Base-by-base conservation (phyloP, 2,329 filamentous ascomycete species). In the Penicillium sclerotiorum region DNA sequence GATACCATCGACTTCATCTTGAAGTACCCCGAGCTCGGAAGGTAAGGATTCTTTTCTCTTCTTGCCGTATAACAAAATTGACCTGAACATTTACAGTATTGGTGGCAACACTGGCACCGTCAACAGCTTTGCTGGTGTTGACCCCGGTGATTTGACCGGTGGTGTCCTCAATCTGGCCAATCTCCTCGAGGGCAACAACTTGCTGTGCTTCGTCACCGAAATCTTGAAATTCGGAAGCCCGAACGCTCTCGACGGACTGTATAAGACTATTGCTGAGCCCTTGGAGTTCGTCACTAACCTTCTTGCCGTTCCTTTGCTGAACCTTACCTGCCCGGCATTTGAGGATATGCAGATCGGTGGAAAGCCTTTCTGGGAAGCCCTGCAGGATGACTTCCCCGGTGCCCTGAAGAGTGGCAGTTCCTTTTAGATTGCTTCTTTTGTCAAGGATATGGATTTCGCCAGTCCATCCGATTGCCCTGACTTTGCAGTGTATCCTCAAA, bases 61-160 rank as follows among this genome's bases (percentile, higher is more conserved):
- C 21, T 8, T 36, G 8, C 17, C 4, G n/a, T n/a, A 7, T 32
- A 17, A 21, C 15, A 13, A 6, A 6, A 11, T 17, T 8, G 8
- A 23, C 4, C 40, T 43, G 12, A 43, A 11, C 15, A 7, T 2
- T 38, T 15, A 11, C 20, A 73, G 69, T 51, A 72, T 82, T 13
- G 80, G 80, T 8, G 80, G 80, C 8, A 83, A 83, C 55, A 73
- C 74, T 5, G 77, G 79, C 15, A 70, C 68, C 2, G 71, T 77
- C 18, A 77, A 82, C 64, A 77, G 72, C 18, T 83, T 81, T 56
- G 67, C 73, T 4, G 77, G 77, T 5, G 58, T 82, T 45, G 64
- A 77, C 53, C 27, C 78, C 2, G 49, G 53, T 2, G 64, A 79
- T 47, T 27, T 80, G 12, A 76, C 75, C 4, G 70, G 73, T 17